Evolutionary conservation across 2,329 filamentous ascomycete species (phyloP), one percentile per base, ranked within the genome.

Genomic region (Geosmithia morbida): DNA sequence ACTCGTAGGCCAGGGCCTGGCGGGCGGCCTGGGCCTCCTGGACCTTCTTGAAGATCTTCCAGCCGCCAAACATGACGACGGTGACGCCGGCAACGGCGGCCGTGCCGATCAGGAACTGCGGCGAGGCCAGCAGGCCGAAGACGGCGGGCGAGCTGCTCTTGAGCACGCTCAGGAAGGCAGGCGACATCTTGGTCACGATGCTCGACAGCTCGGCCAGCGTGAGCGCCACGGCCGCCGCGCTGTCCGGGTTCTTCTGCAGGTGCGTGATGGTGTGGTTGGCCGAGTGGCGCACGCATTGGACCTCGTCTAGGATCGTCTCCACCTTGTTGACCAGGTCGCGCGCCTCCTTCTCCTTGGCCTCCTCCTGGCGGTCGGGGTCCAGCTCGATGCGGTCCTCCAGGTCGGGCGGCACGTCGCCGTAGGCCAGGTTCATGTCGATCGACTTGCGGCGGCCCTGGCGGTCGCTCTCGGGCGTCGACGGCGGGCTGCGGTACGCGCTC

Each of bases 21-120:
- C 57, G 50, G 1, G 59, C 56, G 2, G 55, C 53, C 47, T 62
- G 60, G 18, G 59, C 60, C 47, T 74, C 72, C 50, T 66, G 64
- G 54, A 97, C 86, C 55, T 81, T 83, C 72, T 96, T 94, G 66
- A 98, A 81, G 61, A 98, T 96, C 67, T 95, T 97, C 76, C 87
- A 97, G 5, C 92, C 90, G 47, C 92, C 92, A 50, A 98, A 87
- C 61, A 92, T 89, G 56, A 98, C 87, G 8, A 97, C 81, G 0
- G 92, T 97, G n/a, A 95, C 82, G 14, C 92, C 92, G 0, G 95
- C 81, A 1, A 85, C 87, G 14, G 95, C 80, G 42, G 89, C 86
- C 1, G 86, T 87, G 3, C 88, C 88, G 56, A 98, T 95, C 52
- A 96, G 77, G 60, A 98, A 98, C 59, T 98, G 87, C 1, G 92